Evolutionary conservation across 2,329 filamentous ascomycete species (phyloP).

Genomic region (Tolypocladium nubicola): DNA sequence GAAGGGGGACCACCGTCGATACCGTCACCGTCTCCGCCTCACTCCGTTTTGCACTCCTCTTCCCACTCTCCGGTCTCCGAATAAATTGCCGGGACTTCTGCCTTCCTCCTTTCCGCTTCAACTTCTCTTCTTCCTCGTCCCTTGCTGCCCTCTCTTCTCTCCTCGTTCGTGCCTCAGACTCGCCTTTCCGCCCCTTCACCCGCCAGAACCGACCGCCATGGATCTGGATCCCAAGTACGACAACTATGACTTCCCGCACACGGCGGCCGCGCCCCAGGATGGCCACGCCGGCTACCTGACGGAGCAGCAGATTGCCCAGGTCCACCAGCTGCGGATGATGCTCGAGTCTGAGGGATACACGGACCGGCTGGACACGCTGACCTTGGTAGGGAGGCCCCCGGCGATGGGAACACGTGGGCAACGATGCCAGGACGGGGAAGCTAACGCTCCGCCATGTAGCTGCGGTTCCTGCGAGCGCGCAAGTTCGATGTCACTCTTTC

Average conservation of each 20-base stretch:
- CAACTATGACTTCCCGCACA: slow-evolving; percentile 85
- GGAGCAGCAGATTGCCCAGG: slow-evolving; percentile 77
- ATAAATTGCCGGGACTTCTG: not conserved
- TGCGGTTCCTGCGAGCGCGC: slow-evolving; percentile 85
- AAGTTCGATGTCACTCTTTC: slow-evolving; percentile 83
- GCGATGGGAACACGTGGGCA: slow-evolving; percentile 3
- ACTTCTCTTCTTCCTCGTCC: not conserved
- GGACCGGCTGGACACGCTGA: slow-evolving; percentile 83
- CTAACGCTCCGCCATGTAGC: slow-evolving; percentile 27
- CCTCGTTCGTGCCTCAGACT: not conserved
- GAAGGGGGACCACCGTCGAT: not conserved
- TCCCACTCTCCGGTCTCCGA: not conserved
- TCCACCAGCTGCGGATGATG: slow-evolving; percentile 72
- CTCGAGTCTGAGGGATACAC: slow-evolving; percentile 77
- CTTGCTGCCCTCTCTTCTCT: not conserved
- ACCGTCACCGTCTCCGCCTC: slow-evolving; percentile 1
- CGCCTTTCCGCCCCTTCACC: not conserved
- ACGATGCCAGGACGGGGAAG: not conserved
- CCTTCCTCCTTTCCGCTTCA: not conserved
- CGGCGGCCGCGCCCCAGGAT: slow-evolving; percentile 54
- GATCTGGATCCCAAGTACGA: slow-evolving; percentile 85
- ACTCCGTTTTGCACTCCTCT: not conserved
- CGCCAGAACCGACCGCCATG: slow-evolving; percentile 24
- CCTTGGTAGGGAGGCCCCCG: slow-evolving; percentile 50
- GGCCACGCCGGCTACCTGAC: slow-evolving; percentile 88